phyloP scores from a whole-genome alignment of 441 rosid species.

The Corymbia calophylla region DNA sequence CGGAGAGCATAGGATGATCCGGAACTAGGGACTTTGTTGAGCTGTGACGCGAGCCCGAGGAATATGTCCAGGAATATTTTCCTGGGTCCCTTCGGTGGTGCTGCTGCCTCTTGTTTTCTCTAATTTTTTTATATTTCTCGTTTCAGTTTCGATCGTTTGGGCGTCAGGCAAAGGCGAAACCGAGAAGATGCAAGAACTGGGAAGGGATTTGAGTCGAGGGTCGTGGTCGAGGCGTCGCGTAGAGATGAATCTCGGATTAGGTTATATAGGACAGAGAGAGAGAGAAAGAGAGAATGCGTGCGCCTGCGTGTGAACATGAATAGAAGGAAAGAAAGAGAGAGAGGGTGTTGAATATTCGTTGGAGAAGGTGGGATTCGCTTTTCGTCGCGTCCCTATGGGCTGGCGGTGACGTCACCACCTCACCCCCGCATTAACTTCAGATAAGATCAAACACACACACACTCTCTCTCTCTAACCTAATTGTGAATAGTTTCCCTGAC shows the following conservation, averaged over 20 bases:
- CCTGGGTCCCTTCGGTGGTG: not conserved
- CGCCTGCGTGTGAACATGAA: not conserved
- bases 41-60: not conserved
- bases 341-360: conserved; percentile 46
- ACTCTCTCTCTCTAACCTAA: not conserved
- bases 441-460: conserved; percentile 31
- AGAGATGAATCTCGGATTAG: conserved; percentile 14
- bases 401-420: conserved; percentile 27
- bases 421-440: conserved; percentile 5
- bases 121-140: not conserved
- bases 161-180: not conserved
- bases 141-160: not conserved
- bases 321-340: not conserved
- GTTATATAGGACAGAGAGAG: not conserved
- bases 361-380: conserved; percentile 34
- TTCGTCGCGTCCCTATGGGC: conserved; percentile 29
- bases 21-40: conserved; percentile 5
- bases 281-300: not conserved
- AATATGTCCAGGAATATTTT: not conserved
- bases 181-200: not conserved
- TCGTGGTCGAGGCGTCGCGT: conserved; percentile 93
- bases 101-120: not conserved
- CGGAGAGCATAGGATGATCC: conserved; percentile 43
- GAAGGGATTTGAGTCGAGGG: not conserved
- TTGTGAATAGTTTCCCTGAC: not conserved